Percentiles rank a stretch among this genome's conserved stretches.
Conservation (phyloP, 1,284 basidiomycete genomes). For the Trichosporon sp. region DNA sequence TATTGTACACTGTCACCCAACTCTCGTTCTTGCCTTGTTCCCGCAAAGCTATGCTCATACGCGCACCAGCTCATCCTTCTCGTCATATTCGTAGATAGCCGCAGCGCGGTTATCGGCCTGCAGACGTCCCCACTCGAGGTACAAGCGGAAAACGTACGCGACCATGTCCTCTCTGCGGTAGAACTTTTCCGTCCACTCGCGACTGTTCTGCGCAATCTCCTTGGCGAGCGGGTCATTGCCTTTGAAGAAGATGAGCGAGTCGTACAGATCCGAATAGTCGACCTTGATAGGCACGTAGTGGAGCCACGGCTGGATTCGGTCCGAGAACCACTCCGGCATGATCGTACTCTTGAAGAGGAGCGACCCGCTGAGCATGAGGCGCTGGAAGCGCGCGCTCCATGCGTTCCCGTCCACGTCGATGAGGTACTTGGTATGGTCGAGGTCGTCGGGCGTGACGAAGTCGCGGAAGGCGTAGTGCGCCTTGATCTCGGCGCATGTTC, state of each 20-base stretch:
- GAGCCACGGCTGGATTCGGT: constrained; percentile 49
- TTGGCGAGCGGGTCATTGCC: constrained; percentile 42
- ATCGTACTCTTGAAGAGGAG: constrained; percentile 43
- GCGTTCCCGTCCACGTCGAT: constrained; percentile 59
- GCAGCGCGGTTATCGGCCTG: constrained; percentile 19
- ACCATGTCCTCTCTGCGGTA: constrained; percentile 46
- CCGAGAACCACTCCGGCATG: constrained; percentile 48
- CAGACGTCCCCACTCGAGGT: constrained; percentile 44
- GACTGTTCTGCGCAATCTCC: constrained; percentile 44
- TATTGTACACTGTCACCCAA: not conserved
- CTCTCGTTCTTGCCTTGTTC: not conserved
- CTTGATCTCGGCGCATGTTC: constrained; percentile 36
- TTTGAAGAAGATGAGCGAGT: constrained; percentile 40
- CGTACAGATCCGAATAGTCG: constrained; percentile 49
- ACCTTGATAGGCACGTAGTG: constrained; percentile 50
- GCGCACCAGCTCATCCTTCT: constrained; percentile 21
- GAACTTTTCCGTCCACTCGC: constrained; percentile 41
- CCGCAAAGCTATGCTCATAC: no score
- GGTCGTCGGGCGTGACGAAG: constrained; percentile 26
- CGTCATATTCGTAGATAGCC: constrained; percentile 33
- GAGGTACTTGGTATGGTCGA: constrained; percentile 34
- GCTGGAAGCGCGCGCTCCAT: constrained; percentile 60
- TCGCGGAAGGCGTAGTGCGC: constrained; percentile 27
- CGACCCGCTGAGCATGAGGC: constrained; percentile 38
- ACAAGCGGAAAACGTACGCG: constrained; percentile 42